Percentiles rank a stretch among this genome's conserved stretches.
phyloP scores from a whole-genome alignment of 805 yeast species.

The Phaffomyces antillensis region DNA sequence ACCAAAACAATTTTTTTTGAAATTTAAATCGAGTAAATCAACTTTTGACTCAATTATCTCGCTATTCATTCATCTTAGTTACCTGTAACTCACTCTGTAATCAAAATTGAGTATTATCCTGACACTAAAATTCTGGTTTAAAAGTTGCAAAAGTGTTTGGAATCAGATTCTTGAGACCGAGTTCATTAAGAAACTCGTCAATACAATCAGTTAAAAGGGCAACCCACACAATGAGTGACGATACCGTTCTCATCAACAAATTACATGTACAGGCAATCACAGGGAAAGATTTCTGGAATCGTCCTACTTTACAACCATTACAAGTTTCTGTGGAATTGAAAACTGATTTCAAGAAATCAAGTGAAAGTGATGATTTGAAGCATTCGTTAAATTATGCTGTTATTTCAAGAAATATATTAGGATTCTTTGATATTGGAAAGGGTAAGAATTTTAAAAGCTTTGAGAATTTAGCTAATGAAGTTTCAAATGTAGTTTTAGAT shows the following conservation, averaged over 20 bases:
- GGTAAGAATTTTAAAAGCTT: constrained; percentile 30
- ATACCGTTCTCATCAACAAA: constrained; percentile 27
- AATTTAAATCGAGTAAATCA: too few species aligned
- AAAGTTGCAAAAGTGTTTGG: not conserved
- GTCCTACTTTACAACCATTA: constrained; percentile 61
- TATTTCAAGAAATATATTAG: constrained; percentile 57
- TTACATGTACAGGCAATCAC: constrained; percentile 55
- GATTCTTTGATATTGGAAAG: constrained; percentile 38
- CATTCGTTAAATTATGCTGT: constrained; percentile 87
- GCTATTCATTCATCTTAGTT: too few species aligned
- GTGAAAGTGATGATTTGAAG: constrained; percentile 71
- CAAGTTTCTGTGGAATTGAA: constrained; percentile 48
- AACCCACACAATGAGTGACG: constrained; percentile 5
- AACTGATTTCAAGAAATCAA: constrained; percentile 68
- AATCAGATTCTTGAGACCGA: not conserved
- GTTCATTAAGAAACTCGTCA: not conserved
- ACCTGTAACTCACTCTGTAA: too few species aligned
- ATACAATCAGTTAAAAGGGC: not conserved
- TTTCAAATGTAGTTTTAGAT: constrained; percentile 38
- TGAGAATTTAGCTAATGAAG: constrained; percentile 36
- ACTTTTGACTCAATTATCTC: too few species aligned
- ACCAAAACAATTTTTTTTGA: too few species aligned
- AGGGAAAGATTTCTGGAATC: constrained; percentile 72
- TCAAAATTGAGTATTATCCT: too few species aligned
- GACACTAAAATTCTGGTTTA: too few species aligned